phyloP scores from a whole-genome alignment of 75 land plant genomes.

The Sequoia sempervirens region DNA sequence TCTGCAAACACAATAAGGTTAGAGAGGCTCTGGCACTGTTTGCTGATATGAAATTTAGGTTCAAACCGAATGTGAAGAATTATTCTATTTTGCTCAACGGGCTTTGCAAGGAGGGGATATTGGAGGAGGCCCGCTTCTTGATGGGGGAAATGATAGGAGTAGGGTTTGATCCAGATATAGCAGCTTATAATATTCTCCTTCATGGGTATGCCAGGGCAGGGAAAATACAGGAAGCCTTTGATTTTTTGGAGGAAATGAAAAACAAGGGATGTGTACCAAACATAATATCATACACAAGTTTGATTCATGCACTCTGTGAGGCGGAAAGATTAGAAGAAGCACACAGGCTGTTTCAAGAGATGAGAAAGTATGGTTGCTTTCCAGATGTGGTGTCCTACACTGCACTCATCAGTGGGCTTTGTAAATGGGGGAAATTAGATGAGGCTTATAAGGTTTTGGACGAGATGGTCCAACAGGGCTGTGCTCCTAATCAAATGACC shows the following conservation, averaged over 20 bases:
- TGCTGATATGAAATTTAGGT: conserved; percentile 53
- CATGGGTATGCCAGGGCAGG: conserved; percentile 49
- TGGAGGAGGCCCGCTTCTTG: conserved; percentile 64
- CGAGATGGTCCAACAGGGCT: conserved; percentile 44
- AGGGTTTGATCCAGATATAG: conserved; percentile 63
- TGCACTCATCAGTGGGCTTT: conserved; percentile 63
- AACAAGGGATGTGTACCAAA: conserved; percentile 49
- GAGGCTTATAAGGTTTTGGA: conserved; percentile 49
- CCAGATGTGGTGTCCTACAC: conserved; percentile 63
- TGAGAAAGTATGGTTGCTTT: conserved; percentile 38
- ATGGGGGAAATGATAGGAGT: conserved; percentile 55
- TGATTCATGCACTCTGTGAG: conserved; percentile 63
- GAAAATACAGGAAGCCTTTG: conserved; percentile 51
- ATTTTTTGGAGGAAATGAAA: conserved; percentile 54
- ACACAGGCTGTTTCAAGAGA: conserved; percentile 43
- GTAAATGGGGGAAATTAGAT: conserved; percentile 43
- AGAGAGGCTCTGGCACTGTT: conserved; percentile 56
- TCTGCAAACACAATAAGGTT: conserved; percentile 54
- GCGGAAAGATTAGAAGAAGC: conserved; percentile 54
- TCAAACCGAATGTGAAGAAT: conserved; percentile 45
- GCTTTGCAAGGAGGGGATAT: conserved; percentile 65
- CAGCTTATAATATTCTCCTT: conserved; percentile 64
- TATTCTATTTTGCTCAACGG: conserved; percentile 68
- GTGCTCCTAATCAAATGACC: conserved; percentile 37
- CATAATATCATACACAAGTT: conserved; percentile 38